Base-by-base conservation (phyloP, 176 grass and related monocot species). In the Musa troglodytarum region DNA sequence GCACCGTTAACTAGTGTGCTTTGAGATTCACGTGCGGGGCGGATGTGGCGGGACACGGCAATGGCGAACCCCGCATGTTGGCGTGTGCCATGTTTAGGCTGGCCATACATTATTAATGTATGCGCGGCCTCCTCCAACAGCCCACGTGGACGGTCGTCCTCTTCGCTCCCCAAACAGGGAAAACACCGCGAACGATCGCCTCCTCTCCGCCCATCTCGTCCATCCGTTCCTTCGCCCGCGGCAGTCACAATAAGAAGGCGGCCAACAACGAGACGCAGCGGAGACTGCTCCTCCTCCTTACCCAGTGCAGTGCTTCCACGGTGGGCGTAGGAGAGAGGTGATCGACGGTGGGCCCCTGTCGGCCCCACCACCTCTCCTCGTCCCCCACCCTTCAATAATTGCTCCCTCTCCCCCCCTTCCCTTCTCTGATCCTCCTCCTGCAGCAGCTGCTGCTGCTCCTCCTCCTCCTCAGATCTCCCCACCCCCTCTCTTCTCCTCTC, bases 311-410 rank as follows among this genome's bases (percentile, higher is more conserved):
- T 8, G 1, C 19, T 17, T 43, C 34, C 6, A 43, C 34, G 34
- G 34, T 43, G 34, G 34, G 34, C 34, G 34, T 43, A 43, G 34
- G 34, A 43, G 34, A 43, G 34, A 43, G 34, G 34, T 43, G 34
- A 43, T 43, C 34, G 4, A 43, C 49, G 16, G 43, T 50, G 68
- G 68, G 49, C 6, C 68, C 43, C 24, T 9, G 57, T 7, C 3
- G 16, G 3, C 57, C 49, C 49, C 43, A 26, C 67, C 49, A 2
- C 29, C 43, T 51, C 49, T 10, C 20, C 17, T 13, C 8, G 1
- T 19, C 51, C 49, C 49, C 68, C 49, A 22, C 68, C 49, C 43
- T 70, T 70, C 68, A 51, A 70, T 70, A 21, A 70, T 70, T 70
- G 43, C 49, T 0, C 6, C 29, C 66, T 22, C 34, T 15, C 17